phyloP scores from a whole-genome alignment of 306 rosid species.

The Malus asiatica region DNA sequence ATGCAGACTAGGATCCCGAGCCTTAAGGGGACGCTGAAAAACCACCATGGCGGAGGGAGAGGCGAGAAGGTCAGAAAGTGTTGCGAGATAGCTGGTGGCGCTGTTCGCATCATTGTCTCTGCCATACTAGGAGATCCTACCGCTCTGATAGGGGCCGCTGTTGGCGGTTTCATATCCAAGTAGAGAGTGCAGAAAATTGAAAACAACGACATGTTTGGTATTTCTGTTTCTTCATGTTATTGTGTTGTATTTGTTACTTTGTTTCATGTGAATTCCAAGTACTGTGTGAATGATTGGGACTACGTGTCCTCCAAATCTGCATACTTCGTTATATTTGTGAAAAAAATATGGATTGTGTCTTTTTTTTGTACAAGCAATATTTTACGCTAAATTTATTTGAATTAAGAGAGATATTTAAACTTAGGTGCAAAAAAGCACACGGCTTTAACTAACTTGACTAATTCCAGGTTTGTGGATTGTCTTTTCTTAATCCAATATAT shows the following conservation, averaged over 20 bases:
- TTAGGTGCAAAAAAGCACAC: fast-evolving
- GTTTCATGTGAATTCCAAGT: neutral
- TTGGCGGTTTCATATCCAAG: slow-evolving; percentile 37
- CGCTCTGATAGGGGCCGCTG: slow-evolving; percentile 35
- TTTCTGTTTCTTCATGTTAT: neutral
- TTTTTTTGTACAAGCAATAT: neutral
- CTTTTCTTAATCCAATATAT: no score
- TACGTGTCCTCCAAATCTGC: neutral
- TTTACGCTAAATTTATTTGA: no score
- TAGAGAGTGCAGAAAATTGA: neutral
- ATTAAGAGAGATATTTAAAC: no score
- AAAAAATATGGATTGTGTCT: neutral
- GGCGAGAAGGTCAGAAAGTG: slow-evolving; percentile 29
- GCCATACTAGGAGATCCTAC: slow-evolving; percentile 52
- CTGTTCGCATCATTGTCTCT: slow-evolving; percentile 34
- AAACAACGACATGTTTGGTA: neutral
- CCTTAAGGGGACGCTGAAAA: slow-evolving; percentile 33
- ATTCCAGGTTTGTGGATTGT: no score
- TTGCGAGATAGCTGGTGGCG: slow-evolving; percentile 43
- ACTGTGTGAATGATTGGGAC: neutral
- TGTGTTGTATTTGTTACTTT: neutral
- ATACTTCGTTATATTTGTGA: neutral
- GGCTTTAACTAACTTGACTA: no score
- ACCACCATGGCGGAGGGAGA: slow-evolving; percentile 20
- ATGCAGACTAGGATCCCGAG: slow-evolving; percentile 44